Evolutionary conservation across 805 yeast genomes (phyloP).

Genomic region (Lipomyces chichibuensis): DNA sequence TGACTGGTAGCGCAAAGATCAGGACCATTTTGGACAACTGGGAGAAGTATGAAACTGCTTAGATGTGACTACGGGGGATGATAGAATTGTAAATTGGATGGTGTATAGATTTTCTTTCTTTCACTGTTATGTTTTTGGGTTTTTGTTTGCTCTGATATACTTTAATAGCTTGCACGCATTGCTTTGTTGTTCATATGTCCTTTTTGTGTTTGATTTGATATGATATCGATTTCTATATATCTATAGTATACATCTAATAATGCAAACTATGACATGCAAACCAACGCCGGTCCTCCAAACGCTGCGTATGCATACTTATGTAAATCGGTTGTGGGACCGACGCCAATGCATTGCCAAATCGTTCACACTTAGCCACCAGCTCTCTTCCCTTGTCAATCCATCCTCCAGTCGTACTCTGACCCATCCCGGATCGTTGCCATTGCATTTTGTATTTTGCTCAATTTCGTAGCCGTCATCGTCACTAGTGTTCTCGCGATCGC

Average conservation of each 20-base stretch:
- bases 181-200: background rate
- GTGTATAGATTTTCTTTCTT: background rate
- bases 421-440: slow-evolving; percentile 15
- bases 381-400: slow-evolving; percentile 22
- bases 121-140: background rate
- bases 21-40: slow-evolving; percentile 90
- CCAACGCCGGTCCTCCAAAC: background rate
- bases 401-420: slow-evolving; percentile 21
- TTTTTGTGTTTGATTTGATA: background rate
- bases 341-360: slow-evolving; percentile 35
- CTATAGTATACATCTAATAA: background rate
- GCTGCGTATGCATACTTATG: background rate
- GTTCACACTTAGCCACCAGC: slow-evolving; percentile 35
- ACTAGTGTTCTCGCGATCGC: background rate
- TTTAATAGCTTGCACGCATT: background rate
- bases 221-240: background rate
- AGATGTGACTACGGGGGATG: background rate
- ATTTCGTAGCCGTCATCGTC: background rate
- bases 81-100: background rate
- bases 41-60: slow-evolving; percentile 69
- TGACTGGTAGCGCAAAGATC: slow-evolving; percentile 90
- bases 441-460: background rate
- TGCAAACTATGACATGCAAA: background rate
- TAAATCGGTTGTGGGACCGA: background rate
- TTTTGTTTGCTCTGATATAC: background rate